These are phyloP conservation scores for Pseudoturritis turrita DNA, from an alignment of 345 rosid genomes.

Conservation along the genomic window DNA sequence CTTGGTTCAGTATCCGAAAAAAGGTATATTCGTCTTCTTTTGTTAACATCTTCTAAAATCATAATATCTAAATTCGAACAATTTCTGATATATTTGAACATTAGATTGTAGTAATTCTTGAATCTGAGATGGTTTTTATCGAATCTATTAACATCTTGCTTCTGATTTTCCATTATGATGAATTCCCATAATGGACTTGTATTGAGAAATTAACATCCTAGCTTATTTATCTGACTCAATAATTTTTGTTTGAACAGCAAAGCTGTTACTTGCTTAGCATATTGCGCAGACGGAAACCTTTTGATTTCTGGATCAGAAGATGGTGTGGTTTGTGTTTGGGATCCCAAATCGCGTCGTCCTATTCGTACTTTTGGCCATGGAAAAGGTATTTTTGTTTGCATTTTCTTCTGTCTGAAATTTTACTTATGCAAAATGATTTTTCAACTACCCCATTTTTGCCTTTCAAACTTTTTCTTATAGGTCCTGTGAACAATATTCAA, in stretches of 20 bases:
- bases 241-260: slow-evolving; percentile 43
- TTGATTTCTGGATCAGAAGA: slow-evolving; percentile 82
- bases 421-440: background rate
- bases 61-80: background rate
- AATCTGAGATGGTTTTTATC: background rate
- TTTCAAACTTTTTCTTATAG: slow-evolving; percentile 17
- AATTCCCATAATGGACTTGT: background rate
- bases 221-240: background rate
- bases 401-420: background rate
- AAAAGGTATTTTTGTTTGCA: slow-evolving; percentile 45
- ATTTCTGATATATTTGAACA: background rate
- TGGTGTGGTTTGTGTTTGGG: slow-evolving; percentile 69
- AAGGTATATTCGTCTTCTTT: slow-evolving; percentile 44
- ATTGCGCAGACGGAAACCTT: slow-evolving; percentile 46
- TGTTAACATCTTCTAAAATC: background rate
- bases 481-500: slow-evolving; percentile 66
- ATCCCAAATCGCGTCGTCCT: slow-evolving; percentile 39
- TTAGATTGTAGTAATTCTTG: background rate
- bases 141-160: background rate
- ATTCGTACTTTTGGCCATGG: slow-evolving; percentile 57
- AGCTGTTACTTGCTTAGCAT: slow-evolving; percentile 68
- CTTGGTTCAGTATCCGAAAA: slow-evolving; percentile 59
- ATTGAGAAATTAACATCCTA: background rate
- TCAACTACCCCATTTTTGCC: background rate
- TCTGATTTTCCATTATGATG: background rate